Conservation (phyloP, 108 stramenopile genomes). For the Nitzschia palea region DNA sequence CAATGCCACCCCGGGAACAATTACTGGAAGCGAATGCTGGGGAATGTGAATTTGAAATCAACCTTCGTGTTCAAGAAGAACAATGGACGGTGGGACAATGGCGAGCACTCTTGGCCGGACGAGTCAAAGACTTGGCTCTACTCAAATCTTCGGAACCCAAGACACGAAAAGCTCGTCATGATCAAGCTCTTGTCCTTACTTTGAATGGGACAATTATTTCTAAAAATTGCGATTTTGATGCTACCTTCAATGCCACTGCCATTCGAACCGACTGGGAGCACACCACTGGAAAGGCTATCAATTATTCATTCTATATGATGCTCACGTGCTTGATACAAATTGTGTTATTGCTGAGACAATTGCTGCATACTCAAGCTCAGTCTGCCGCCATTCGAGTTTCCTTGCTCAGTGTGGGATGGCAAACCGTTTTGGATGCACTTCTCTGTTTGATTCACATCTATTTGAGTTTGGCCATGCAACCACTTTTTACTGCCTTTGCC, state of each 20-base stretch:
- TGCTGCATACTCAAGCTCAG: slow-evolving; percentile 82
- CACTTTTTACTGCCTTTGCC: slow-evolving; percentile 87
- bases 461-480: slow-evolving; percentile 81
- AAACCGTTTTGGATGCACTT: slow-evolving; percentile 90
- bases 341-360: slow-evolving; percentile 81
- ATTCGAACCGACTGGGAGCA: slow-evolving; percentile 85
- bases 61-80: slow-evolving; percentile 61
- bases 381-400: slow-evolving; percentile 84
- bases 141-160: neutral
- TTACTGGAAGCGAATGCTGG: slow-evolving; percentile 60
- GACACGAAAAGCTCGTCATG: slow-evolving; percentile 2
- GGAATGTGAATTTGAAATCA: slow-evolving; percentile 80
- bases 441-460: slow-evolving; percentile 87
- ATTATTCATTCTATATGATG: slow-evolving; percentile 92
- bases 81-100: slow-evolving; percentile 71
- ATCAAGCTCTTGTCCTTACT: slow-evolving; percentile 66
- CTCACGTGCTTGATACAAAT: slow-evolving; percentile 87
- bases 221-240: slow-evolving; percentile 64
- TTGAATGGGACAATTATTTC: slow-evolving; percentile 72
- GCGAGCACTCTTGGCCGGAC: slow-evolving; percentile 26
- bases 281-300: slow-evolving; percentile 85
- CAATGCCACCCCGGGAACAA: slow-evolving; percentile 61
- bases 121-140: neutral
- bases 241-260: slow-evolving; percentile 78
- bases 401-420: slow-evolving; percentile 84